Base-by-base conservation (phyloP, 2,329 filamentous ascomycete genomes). In the Fusarium nodosum region DNA sequence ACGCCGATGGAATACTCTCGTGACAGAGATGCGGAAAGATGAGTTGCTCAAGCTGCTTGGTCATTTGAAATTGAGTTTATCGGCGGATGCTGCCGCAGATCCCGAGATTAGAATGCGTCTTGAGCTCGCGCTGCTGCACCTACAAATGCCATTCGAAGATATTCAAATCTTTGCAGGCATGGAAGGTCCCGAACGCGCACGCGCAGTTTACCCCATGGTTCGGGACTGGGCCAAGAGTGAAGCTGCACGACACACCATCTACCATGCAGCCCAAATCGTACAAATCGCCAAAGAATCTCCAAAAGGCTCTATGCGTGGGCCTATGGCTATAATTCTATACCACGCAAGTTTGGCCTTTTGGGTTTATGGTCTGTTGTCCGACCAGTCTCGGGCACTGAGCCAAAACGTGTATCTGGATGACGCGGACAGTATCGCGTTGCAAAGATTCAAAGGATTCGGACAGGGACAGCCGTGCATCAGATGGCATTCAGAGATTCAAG, bases 131-230 rank as follows among this genome's bases (percentile, higher is more conserved):
- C 73, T 77, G 0, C 73, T 82, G 36, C 77, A 81, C 9, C 71
- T 83, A 1, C 74, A 82, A 33, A 78, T 80, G 57, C 81, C 82
- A 0, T 76, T 83, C 1, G 82, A 82, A 30, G 78, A 81, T 7
- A 74, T 83, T 0, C 81, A 83, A 13, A 74, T 80, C 2, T 81
- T 82, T 24, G 81, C 81, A 1, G 81, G 81, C 5, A 82, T 82
- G 47, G 78, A 81, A 22, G 80, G 80, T 7, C 76, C 78, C 13
- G 76, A 81, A 24, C 79, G 79, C 50, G 79, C 81, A 4, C 75
- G 77, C 0, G 69, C 73, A 10, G 76, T 78, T 0, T 79, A 77
- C 28, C 73, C 78, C 13, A 74, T 73, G 2, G 74, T 80, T 0
- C 68, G 77, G 1, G 75, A 79, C 31, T 82, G 81, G 79, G 78